Percentiles rank a stretch among this genome's conserved stretches.
These are phyloP conservation scores for Dictyostelium capitatum DNA, from an alignment of 78 protist species.

Conservation along the genomic window DNA sequence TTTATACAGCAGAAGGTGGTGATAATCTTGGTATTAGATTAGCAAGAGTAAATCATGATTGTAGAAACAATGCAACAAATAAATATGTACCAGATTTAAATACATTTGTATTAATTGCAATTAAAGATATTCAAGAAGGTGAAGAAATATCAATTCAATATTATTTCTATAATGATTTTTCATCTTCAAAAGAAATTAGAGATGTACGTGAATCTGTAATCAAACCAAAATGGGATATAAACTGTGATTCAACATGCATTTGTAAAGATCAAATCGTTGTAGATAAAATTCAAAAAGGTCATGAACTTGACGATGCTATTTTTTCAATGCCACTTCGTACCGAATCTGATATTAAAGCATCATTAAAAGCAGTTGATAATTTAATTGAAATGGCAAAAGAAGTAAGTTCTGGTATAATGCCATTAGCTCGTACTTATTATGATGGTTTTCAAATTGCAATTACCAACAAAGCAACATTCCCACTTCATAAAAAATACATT, in stretches of 20 bases:
- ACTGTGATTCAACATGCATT: slow-evolving; percentile 2
- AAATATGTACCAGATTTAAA: slow-evolving; percentile 38
- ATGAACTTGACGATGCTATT: slow-evolving; percentile 26
- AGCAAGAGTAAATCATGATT: slow-evolving; percentile 54
- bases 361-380: slow-evolving; percentile 1
- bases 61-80: slow-evolving; percentile 47
- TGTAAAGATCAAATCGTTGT: background rate
- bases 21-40: slow-evolving; percentile 49
- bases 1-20: slow-evolving; percentile 37
- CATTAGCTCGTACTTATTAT: slow-evolving; percentile 40
- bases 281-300: slow-evolving; percentile 41
- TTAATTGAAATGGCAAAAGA: slow-evolving; percentile 6
- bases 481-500: slow-evolving; percentile 42
- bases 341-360: background rate
- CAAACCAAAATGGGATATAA: slow-evolving; percentile 23
- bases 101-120: slow-evolving; percentile 27
- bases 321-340: slow-evolving; percentile 8
- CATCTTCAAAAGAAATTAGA: slow-evolving; percentile 12
- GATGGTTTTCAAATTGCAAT: slow-evolving; percentile 52
- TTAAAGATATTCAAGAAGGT: slow-evolving; percentile 21
- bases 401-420: slow-evolving; percentile 16
- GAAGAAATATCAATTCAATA: slow-evolving; percentile 49
- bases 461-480: slow-evolving; percentile 13
- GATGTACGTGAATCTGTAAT: slow-evolving; percentile 17
- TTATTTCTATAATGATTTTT: slow-evolving; percentile 56